Evolutionary conservation across 768 basidiomycete species (phyloP), one percentile per base, ranked within the genome.

Genomic region (Amyloporia xantha): DNA sequence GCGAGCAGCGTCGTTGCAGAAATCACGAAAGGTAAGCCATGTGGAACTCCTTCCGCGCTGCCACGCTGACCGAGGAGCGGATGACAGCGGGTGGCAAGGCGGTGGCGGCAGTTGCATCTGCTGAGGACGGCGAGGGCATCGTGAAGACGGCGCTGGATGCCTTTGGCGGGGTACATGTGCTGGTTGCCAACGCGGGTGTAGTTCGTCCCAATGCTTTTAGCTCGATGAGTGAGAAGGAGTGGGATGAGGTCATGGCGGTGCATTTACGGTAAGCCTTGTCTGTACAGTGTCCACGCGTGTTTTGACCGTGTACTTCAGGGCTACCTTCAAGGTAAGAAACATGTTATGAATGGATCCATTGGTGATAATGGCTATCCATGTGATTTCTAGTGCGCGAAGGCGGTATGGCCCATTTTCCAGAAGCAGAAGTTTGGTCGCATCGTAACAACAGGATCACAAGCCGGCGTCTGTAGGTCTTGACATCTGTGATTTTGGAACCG

Each of bases 361-460:
- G n/a, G n/a, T n/a, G n/a, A n/a, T n/a, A n/a, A n/a, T n/a, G n/a
- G n/a, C n/a, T n/a, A n/a, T n/a, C n/a, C n/a, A n/a, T 43, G 38
- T 21, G 9, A 39, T 19, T 21, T 39, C 12, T 35, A 92, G 87
- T 93, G 91, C 54, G 84, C 81, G 24, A 89, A 95, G 62, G 96
- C 95, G 4, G 86, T 90, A 21, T 99, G 96, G 96, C 92, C 94
- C 0, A 71, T 91, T 57, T 97, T 99, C 79, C 86, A 88, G 67
- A 86, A 92, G 70, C 95, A 98, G 65, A 92, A 91, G 68, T 96
- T 84, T 62, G 96, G 96, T 24, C 82, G 96, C 38, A 93, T 99
- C 60, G 78, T 98, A 45, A 95, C 89, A 25, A 97, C 93, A n/a
- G 78, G 82, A 51, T 97, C 93, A 2, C 84, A 85, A 62, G 91